Base-by-base conservation (phyloP, 768 basidiomycete genomes). In the Russula brevipes region DNA sequence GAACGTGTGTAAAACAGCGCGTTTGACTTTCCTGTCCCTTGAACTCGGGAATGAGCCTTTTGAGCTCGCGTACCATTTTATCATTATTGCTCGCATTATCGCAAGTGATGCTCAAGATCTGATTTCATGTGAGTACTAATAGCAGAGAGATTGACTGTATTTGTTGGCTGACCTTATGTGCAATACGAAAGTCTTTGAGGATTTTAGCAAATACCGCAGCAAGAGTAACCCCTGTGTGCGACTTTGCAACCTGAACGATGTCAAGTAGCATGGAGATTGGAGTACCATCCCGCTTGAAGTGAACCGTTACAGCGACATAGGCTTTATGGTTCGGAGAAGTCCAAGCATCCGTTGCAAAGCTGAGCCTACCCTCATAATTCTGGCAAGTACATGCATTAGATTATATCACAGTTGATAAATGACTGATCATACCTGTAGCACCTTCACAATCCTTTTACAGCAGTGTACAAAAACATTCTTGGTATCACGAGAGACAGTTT, bases 1-100 rank as follows among this genome's bases (percentile, higher is more conserved):
- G 19, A 4, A 76, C 67, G 51, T 81, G 80, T 0, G 67, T 59
- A 56, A 81, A 79, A 61, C 80, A 82, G 0, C 69, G 53, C 0
- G 70, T n/a, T n/a, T n/a, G n/a, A n/a, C n/a, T n/a, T n/a, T n/a
- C n/a, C n/a, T n/a, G n/a, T n/a, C n/a, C n/a, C n/a, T n/a, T n/a
- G n/a, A n/a, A n/a, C n/a, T n/a, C n/a, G n/a, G n/a, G n/a, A n/a
- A n/a, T n/a, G n/a, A n/a, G n/a, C n/a, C n/a, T n/a, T n/a, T n/a
- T n/a, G n/a, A n/a, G n/a, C n/a, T n/a, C n/a, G n/a, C n/a, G n/a
- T n/a, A n/a, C n/a, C n/a, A n/a, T n/a, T n/a, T n/a, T n/a, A n/a
- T n/a, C n/a, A n/a, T n/a, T n/a, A n/a, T n/a, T n/a, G n/a, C n/a
- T n/a, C n/a, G n/a, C n/a, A n/a, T n/a, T n/a, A n/a, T n/a, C 73